Evolutionary conservation across 2,329 filamentous ascomycete genomes (phyloP), one percentile per base, ranked within the genome.

Genomic region (Monosporascus sp.): DNA sequence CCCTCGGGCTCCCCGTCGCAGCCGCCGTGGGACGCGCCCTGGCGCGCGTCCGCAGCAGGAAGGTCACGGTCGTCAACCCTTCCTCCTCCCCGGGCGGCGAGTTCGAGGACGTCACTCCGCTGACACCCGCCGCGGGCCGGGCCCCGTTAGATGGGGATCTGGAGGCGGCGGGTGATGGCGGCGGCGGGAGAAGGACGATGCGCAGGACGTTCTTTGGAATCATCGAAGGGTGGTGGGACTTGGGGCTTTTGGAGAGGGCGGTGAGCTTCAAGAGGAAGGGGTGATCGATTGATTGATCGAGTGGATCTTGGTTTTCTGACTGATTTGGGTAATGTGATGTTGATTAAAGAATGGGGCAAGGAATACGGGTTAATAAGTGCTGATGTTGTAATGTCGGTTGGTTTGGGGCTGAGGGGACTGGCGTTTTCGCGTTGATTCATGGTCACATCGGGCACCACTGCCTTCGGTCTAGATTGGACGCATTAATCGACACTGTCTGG

Each of bases 201-300:
- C 70, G 76, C 7, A 77, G 68, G 68, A 80, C 77, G 1, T 64
- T 81, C 22, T 66, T 78, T 55, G 69, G 75, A 39, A 66, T 72
- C 20, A 68, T 81, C 27, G 77, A 80, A 43, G 78, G 78, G 5
- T 81, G 78, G 78, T 81, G 78, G 78, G 78, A 81, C 64, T 64
- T 81, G 51, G 75, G 72, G 4, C 61, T 81, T 51, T 57, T 80
- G 51, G 76, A 70, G 37, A 59, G 66, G 18, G 58, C 78, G 25
- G 76, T 68, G 64, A 70, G 75, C 54, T 47, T 65, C 35, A 61
- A 58, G 47, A 56, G 55, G 5, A 60, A 55, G 43, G 48, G 27
- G 49, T 56, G 46, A 56, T n/a, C 20, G 22, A 1, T n/a, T 39
- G 22, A 17, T 46, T 31, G 7, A 3, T 25, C 7, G 27, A 31